phyloP scores from a whole-genome alignment of 2,329 filamentous ascomycete genomes.

The Botryotinia narcissicola region DNA sequence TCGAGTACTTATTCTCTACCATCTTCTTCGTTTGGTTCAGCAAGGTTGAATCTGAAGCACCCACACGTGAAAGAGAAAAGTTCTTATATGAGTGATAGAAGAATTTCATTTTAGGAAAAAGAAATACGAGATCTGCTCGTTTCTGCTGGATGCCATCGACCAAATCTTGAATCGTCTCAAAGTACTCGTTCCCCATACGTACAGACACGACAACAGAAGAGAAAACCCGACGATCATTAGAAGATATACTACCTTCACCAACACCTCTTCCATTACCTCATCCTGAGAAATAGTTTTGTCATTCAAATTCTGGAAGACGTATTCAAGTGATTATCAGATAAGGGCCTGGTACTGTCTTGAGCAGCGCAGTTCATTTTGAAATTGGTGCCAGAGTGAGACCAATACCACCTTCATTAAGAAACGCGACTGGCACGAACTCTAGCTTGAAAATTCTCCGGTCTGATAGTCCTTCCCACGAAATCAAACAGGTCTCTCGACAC shows the following conservation, averaged over 20 bases:
- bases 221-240: not conserved
- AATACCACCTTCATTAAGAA: not conserved
- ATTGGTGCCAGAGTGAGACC: not conserved
- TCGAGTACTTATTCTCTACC: not conserved
- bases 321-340: not conserved
- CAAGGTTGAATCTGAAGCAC: conserved; percentile 7
- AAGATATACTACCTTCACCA: not conserved
- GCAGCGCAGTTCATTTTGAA: not conserved
- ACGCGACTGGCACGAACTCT: not conserved
- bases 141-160: conserved; percentile 15
- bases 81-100: not conserved
- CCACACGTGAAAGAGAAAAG: not conserved
- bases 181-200: not conserved
- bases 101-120: conserved; percentile 16
- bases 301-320: not conserved
- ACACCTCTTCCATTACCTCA: no score
- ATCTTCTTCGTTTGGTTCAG: not conserved
- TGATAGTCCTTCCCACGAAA: not conserved
- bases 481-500: not conserved
- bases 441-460: not conserved
- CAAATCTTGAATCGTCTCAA: not conserved
- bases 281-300: not conserved
- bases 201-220: conserved; percentile 12
- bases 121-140: conserved; percentile 13
- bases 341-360: not conserved